Conservation (phyloP, 768 basidiomycete species). For the Russula dissimulans region DNA sequence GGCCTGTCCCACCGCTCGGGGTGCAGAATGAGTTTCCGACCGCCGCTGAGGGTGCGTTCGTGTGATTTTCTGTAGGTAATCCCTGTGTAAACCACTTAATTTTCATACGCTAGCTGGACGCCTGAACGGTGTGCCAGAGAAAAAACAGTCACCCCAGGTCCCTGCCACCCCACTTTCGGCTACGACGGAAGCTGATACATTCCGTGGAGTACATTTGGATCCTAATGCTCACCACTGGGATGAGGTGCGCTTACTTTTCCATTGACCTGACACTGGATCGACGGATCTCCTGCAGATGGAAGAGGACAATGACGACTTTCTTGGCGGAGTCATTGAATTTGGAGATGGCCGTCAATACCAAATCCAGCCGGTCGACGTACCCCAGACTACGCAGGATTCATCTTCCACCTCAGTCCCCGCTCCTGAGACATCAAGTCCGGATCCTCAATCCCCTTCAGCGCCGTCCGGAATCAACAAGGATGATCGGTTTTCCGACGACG, state of each 20-base stretch:
- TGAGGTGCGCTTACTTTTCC: conserved; percentile 51
- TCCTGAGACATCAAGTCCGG: neutral
- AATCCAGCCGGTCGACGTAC: conserved; percentile 43
- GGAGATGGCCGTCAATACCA: conserved; percentile 91
- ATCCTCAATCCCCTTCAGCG: conserved; percentile 9
- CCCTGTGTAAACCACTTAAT: neutral
- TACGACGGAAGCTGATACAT: conserved; percentile 83
- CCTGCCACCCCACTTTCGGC: conserved; percentile 50
- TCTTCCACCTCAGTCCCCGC: neutral
- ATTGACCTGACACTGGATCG: neutral
- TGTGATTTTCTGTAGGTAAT: neutral
- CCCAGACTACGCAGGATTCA: conserved; percentile 18
- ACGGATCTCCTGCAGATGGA: conserved; percentile 49
- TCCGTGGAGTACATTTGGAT: conserved; percentile 87
- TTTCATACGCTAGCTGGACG: conserved; percentile 15
- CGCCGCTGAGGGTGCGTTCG: conserved; percentile 74
- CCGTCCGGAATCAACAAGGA: conserved; percentile 62
- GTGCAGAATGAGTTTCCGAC: conserved; percentile 81
- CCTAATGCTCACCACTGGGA: conserved; percentile 98
- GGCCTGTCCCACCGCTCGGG: conserved; percentile 35
- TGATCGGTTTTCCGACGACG: conserved; percentile 87
- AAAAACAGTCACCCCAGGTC: conserved; percentile 37
- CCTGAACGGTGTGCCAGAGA: conserved; percentile 26
- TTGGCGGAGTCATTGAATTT: conserved; percentile 88
- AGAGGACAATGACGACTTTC: conserved; percentile 87